Percentiles rank a stretch among this genome's conserved stretches.
Conservation (phyloP, 139 green algal genomes). For the Nannochloris sp. region DNA sequence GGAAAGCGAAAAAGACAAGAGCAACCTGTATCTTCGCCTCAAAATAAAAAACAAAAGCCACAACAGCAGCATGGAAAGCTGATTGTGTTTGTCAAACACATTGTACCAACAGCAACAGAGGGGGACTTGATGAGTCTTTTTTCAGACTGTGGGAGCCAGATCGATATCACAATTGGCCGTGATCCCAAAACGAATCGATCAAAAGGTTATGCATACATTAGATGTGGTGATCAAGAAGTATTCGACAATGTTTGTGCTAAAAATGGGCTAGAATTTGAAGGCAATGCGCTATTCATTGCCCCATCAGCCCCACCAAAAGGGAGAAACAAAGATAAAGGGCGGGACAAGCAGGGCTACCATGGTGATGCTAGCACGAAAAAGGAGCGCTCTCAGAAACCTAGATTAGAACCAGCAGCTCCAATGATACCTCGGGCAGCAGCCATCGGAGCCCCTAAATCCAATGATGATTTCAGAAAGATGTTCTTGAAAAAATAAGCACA, state of each 20-base stretch:
- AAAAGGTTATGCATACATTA: constrained; percentile 75
- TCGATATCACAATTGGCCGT: constrained; percentile 38
- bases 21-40: neutral
- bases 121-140: constrained; percentile 44
- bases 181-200: constrained; percentile 21
- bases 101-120: constrained; percentile 21
- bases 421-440: no score
- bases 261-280: constrained; percentile 36
- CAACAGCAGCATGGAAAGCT: neutral
- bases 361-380: neutral
- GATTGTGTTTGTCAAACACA: constrained; percentile 46
- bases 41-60: neutral
- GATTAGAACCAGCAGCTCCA: no score
- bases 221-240: constrained; percentile 45
- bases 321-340: neutral
- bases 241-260: constrained; percentile 39
- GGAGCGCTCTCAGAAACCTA: neutral
- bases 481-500: constrained; percentile 20
- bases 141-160: constrained; percentile 26
- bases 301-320: constrained; percentile 46
- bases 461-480: constrained; percentile 69
- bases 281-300: constrained; percentile 44
- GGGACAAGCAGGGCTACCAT: neutral
- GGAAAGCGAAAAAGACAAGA: constrained; percentile 1
- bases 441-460: constrained; percentile 35